Base-by-base conservation (phyloP, 2,329 filamentous ascomycete species). In the Juglanconis oblonga region DNA sequence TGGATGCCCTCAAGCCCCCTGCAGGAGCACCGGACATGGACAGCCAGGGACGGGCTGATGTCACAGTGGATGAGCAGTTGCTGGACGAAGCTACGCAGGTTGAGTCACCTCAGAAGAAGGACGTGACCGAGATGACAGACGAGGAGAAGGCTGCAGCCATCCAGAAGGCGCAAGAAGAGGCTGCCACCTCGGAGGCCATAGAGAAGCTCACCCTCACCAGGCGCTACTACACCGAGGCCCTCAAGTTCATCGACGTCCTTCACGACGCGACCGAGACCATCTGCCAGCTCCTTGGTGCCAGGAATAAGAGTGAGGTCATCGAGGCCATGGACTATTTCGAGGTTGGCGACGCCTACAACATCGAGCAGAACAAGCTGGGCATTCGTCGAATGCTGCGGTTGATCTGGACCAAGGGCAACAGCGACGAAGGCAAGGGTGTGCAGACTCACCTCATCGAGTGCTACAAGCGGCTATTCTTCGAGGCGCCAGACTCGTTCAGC, bases 371-470 rank as follows among this genome's bases (percentile, higher is more conserved):
- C 70, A 93, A 96, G 73, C 78, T 89, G 44, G 95, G 96, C 59
- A 98, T 99, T 69, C 86, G 94, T 61, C 89, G 92, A 59, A 99
- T 99, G 95, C 82, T 99, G 64, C 88, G 94, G 56, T 81, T 99
- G 24, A 99, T 99, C 73, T 99, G 95, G 95, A 99, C 95, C 65
- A 99, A 99, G 77, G 94, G 95, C 67, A 99, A 98, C 76, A 98
- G 92, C 68, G 95, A 99, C 69, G 96, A 99, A 80, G 95, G 96
- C 68, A 99, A 98, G 77, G 95, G 95, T 58, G 93, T 99, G 2
- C 96, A 99, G 72, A 91, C 90, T 2, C 95, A 99, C 74, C 82
- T 99, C 35, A 97, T 99, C 66, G 95, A 99, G 67, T 97, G 92
- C 73, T 99, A 99, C 79, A 95, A 90, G 71, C 87, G 91, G 24